Conservation (phyloP, 768 basidiomycete genomes). For the Leccinum subgranulosum region DNA sequence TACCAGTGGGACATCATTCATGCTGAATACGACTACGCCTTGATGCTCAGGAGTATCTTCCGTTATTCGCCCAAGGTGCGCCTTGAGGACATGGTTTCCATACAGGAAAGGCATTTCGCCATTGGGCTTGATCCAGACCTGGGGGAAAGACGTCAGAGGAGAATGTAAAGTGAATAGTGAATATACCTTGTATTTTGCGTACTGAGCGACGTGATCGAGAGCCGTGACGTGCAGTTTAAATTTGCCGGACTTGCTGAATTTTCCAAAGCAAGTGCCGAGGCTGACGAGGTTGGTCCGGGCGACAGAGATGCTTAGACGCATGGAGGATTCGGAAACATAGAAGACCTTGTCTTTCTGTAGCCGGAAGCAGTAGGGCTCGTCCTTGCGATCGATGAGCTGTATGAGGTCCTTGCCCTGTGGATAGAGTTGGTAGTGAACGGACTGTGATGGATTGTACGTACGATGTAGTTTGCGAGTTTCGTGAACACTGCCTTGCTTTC, state of each 20-base stretch:
- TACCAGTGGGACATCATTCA: conserved; percentile 93
- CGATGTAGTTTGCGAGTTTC: conserved; percentile 97
- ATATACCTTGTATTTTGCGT: conserved; percentile 94
- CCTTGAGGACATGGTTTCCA: conserved; percentile 97
- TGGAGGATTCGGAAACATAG: conserved; percentile 93
- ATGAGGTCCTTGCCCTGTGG: conserved; percentile 91
- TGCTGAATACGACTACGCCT: conserved; percentile 94
- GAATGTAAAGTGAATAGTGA: neutral
- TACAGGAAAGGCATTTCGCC: conserved; percentile 99
- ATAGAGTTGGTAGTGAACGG: neutral
- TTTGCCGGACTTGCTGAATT: conserved; percentile 95
- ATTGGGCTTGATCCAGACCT: conserved; percentile 99
- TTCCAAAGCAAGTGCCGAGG: conserved; percentile 95
- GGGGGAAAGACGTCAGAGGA: neutral
- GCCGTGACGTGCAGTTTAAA: conserved; percentile 97
- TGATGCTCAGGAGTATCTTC: conserved; percentile 99
- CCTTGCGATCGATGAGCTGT: conserved; percentile 90
- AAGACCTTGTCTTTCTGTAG: conserved; percentile 92
- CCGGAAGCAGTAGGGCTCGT: conserved; percentile 95
- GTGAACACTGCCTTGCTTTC: conserved; percentile 96
- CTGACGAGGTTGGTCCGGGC: conserved; percentile 90
- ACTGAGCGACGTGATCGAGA: conserved; percentile 90
- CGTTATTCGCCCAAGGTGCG: conserved; percentile 97
- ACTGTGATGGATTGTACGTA: conserved; percentile 34
- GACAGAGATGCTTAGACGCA: conserved; percentile 89